Evolutionary conservation across 176 grass and related monocot genomes (phyloP).

Genomic region (Avena eriantha): DNA sequence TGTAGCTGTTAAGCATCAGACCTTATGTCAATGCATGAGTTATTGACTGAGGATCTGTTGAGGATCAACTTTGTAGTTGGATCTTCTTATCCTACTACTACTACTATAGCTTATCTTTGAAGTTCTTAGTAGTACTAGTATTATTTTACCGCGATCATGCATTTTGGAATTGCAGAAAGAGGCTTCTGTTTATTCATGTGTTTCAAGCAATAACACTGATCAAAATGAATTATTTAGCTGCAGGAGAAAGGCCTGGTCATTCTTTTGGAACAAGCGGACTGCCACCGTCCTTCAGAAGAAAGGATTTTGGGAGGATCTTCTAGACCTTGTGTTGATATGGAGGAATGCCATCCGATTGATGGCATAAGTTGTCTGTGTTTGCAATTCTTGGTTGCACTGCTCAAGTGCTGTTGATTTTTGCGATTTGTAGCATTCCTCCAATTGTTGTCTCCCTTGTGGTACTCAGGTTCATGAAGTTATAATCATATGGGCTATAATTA

Average conservation of each 20-base stretch:
- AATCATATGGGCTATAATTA: conserved; percentile 39
- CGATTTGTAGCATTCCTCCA: conserved; percentile 53
- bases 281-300: conserved; percentile 61
- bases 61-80: conserved; percentile 1
- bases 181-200: neutral
- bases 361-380: conserved; percentile 56
- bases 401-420: conserved; percentile 45
- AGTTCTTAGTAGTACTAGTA: neutral
- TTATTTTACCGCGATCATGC: neutral
- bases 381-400: conserved; percentile 65
- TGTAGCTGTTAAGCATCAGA: neutral
- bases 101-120: neutral
- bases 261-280: conserved; percentile 59
- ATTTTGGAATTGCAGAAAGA: conserved; percentile 22
- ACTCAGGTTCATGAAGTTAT: conserved; percentile 37
- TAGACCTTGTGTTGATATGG: conserved; percentile 36
- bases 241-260: conserved; percentile 70
- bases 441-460: conserved; percentile 32
- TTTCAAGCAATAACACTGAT: conserved; percentile 46
- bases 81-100: conserved; percentile 27
- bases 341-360: conserved; percentile 67
- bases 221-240: conserved; percentile 33
- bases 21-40: neutral
- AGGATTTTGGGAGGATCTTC: conserved; percentile 83
- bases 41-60: neutral